Evolutionary conservation across 2,329 filamentous ascomycete species (phyloP).

Genomic region (Penicillium sp.): DNA sequence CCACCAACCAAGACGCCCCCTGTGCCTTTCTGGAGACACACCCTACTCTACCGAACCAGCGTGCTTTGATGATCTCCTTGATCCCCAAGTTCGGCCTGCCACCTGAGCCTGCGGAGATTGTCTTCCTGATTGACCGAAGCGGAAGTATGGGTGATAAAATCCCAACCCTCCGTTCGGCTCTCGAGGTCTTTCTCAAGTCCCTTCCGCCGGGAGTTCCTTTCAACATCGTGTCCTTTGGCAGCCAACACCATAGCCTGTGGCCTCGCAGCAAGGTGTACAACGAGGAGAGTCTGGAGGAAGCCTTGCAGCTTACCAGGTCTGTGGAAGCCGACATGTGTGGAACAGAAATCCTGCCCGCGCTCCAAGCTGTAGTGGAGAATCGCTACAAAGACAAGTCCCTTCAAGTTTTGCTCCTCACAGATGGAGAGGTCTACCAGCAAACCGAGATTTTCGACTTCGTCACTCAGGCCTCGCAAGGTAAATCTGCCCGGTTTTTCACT

Average conservation of each 20-base stretch:
- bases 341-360: constrained; percentile 52
- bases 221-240: constrained; percentile 69
- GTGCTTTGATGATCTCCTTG: constrained; percentile 14
- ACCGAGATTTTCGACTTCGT: constrained; percentile 47
- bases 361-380: constrained; percentile 46
- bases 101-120: constrained; percentile 13
- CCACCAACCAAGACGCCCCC: constrained; percentile 9
- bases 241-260: constrained; percentile 48
- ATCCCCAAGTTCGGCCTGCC: constrained; percentile 8
- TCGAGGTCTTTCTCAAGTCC: constrained; percentile 64
- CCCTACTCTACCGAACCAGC: constrained; percentile 7
- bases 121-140: constrained; percentile 21
- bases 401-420: constrained; percentile 57
- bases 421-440: constrained; percentile 56
- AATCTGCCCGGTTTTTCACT: constrained; percentile 51
- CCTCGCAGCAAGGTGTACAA: constrained; percentile 48
- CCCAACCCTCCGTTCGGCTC: constrained; percentile 52
- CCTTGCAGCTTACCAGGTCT: constrained; percentile 42
- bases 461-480: constrained; percentile 42
- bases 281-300: constrained; percentile 45
- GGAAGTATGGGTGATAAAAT: constrained; percentile 45
- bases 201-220: constrained; percentile 63
- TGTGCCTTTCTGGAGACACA: constrained; percentile 10
- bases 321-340: constrained; percentile 53
- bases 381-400: constrained; percentile 49